Percentiles rank a stretch among this genome's conserved stretches.
Evolutionary conservation across 352 stramenopile species (phyloP).

Genomic region (Phytophthora capsici): DNA sequence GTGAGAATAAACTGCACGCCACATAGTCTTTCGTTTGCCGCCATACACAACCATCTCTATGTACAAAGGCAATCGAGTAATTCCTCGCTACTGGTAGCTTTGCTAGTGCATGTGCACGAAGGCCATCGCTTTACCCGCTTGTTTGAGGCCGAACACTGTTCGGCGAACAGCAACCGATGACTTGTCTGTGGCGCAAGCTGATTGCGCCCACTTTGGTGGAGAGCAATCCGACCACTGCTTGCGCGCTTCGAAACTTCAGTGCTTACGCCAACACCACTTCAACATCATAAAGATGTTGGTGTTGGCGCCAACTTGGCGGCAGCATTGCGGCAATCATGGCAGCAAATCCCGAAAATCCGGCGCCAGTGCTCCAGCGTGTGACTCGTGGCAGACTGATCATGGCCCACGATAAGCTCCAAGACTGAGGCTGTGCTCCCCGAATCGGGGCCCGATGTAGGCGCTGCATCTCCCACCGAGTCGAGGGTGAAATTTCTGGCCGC

Average conservation of each 20-base stretch:
- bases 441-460: not conserved
- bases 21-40: too few relatives aligned
- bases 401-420: too few relatives aligned
- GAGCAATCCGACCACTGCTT: constrained; percentile 18
- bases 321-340: not conserved
- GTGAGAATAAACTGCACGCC: too few relatives aligned
- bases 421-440: too few relatives aligned
- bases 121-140: not conserved
- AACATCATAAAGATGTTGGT: constrained; percentile 1
- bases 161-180: too few relatives aligned
- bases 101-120: too few relatives aligned
- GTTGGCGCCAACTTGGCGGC: not conserved
- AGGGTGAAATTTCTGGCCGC: not conserved
- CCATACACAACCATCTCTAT: too few relatives aligned
- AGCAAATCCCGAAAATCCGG: constrained; percentile 28
- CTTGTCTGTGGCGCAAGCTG: not conserved
- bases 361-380: too few relatives aligned
- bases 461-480: not conserved
- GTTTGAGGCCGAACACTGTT: too few relatives aligned
- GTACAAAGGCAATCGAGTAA: too few relatives aligned
- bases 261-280: constrained; percentile 16
- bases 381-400: too few relatives aligned
- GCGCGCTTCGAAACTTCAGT: constrained; percentile 12
- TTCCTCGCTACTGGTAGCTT: too few relatives aligned
- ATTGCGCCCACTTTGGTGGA: constrained; percentile 13